Base-by-base conservation (phyloP, 2,329 filamentous ascomycete genomes). In the Sarocladium brachiariae region DNA sequence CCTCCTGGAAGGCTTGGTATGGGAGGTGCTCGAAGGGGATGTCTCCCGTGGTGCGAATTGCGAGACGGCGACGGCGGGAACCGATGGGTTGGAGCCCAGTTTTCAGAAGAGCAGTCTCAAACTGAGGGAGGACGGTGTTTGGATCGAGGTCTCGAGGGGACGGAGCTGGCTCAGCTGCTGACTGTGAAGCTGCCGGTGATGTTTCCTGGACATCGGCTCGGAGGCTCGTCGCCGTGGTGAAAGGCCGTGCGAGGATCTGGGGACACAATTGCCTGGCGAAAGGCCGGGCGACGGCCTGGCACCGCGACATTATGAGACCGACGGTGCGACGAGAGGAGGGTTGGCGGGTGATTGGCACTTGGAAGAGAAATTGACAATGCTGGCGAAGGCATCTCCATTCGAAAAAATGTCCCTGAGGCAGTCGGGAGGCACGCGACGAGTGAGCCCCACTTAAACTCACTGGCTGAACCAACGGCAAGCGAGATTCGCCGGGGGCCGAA, bases 1-100 rank as follows among this genome's bases (percentile, higher is more conserved):
- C 93, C 72, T 96, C 91, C 70, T 99, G 93, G 73, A 97, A 99
- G 70, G 89, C 93, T 76, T 97, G 92, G 72, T 95, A 99, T 16
- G 93, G 93, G 58, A 99, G 74, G 65, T 92, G 87, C 73, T 96
- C 89, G 64, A 99, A 96, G 23, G 91, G 89, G 47, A 96, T 72
- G 60, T 85, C 78, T 55, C 77, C 70, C 33, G 72, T 78, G 59
- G 72, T 80, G 61, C 77, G 81, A 54, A 91, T 67, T 24, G 87
- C 87, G 24, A 83, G 80, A 64, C 92, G 85, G 55, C 91, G 85
- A 74, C 91, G 82, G 59, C 91, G 83, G 41, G 90, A 95, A 48
- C 91, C 91, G 60, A 96, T 74, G 49, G 89, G 89, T 54, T 80
- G 76, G 39, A 82, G 76, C 50, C 87, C 85, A 56, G 78, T 71